phyloP scores from a whole-genome alignment of 768 basidiomycete genomes.

The Naganishia friedmannii region DNA sequence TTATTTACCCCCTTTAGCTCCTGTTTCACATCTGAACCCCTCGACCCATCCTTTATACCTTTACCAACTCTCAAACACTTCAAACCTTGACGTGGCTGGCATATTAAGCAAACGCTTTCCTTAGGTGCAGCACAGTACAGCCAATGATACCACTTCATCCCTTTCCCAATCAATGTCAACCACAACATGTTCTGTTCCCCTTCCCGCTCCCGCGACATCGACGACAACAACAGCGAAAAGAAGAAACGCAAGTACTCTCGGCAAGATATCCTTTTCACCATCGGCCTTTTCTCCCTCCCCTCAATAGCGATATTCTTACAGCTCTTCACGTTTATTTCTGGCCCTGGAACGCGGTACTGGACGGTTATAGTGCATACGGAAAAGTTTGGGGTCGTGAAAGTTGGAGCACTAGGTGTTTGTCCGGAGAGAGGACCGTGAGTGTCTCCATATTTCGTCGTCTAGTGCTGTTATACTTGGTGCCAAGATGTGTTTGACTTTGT shows the following conservation, averaged over 20 bases:
- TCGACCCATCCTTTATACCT: background rate
- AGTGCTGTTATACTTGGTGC: background rate
- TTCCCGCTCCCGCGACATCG: too few species aligned
- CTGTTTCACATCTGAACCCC: conserved; percentile 9
- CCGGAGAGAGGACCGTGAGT: background rate
- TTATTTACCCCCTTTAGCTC: background rate
- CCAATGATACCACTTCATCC: too few species aligned
- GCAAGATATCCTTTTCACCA: background rate
- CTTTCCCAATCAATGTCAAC: too few species aligned
- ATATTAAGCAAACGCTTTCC: background rate
- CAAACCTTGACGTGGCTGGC: background rate
- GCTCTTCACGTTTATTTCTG: conserved; percentile 13
- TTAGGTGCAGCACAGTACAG: too few species aligned
- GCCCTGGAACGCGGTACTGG: conserved; percentile 9
- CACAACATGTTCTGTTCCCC: too few species aligned
- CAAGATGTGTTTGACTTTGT: background rate
- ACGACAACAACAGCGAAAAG: too few species aligned
- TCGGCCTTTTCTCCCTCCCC: background rate
- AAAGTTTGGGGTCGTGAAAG: background rate
- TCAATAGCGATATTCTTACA: background rate
- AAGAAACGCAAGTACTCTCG: background rate
- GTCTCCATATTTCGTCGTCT: background rate
- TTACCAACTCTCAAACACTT: background rate
- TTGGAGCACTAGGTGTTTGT: conserved; percentile 2
- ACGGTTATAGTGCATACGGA: background rate